Conservation (phyloP, 2,329 filamentous ascomycete species). For the Neonectria neomacrospora region DNA sequence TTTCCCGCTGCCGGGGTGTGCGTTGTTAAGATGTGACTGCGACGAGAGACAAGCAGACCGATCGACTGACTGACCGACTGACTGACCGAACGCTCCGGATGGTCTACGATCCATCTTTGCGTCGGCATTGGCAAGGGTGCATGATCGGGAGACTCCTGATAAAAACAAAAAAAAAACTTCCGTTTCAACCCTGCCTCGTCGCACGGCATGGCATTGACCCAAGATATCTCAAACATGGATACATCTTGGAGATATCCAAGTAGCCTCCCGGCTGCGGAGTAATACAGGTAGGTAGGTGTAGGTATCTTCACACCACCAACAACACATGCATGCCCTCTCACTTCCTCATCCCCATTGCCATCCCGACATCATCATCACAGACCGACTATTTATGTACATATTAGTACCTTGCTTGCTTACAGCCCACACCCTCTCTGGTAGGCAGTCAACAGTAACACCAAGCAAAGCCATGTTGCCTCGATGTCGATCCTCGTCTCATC, state of each 20-base stretch:
- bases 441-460: slow-evolving; percentile 4
- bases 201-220: slow-evolving; percentile 10
- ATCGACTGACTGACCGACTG: slow-evolving; percentile 2
- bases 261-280: background rate
- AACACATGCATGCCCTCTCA: background rate
- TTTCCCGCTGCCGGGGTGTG: background rate
- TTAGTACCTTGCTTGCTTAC: background rate
- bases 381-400: background rate
- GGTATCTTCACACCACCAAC: background rate
- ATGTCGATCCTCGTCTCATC: slow-evolving; percentile 21
- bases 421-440: background rate
- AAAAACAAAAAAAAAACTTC: slow-evolving; percentile 1
- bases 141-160: slow-evolving; percentile 2
- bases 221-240: slow-evolving; percentile 8
- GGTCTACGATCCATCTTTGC: background rate
- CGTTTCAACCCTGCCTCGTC: slow-evolving; percentile 1
- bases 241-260: slow-evolving; percentile 8
- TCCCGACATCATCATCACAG: too few species aligned
- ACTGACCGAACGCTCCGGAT: background rate
- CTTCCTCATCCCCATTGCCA: background rate
- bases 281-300: background rate
- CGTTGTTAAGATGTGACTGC: slow-evolving; percentile 1
- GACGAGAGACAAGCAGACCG: background rate
- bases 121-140: slow-evolving; percentile 1
- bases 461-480: slow-evolving; percentile 13